Evolutionary conservation across 805 yeast genomes (phyloP), one percentile per base, ranked within the genome.

Genomic region (Pichia thaimueangensis): DNA sequence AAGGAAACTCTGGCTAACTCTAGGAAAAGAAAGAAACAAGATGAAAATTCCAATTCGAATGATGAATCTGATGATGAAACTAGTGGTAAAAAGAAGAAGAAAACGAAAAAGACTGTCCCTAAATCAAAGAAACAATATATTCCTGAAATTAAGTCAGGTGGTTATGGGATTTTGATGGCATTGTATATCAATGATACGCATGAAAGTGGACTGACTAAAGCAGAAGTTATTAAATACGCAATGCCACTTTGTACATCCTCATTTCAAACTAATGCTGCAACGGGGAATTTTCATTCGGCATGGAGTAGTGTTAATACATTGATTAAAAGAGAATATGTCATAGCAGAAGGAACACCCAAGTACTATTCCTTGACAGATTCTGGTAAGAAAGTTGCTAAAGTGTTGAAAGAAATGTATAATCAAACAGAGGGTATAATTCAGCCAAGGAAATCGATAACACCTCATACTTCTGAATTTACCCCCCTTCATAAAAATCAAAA

Each of bases 131-230:
- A 55, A 34, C 67, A 62, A 29, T 87, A 84, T 58, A 70, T 87
- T 0, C 97, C 97, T 0, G 70, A 68, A 37, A 76, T 78, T 47
- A 64, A 89, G 28, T 78, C 93, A 0, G 96, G 96, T 1, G 94
- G 85, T 0, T 89, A 85, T 64, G 95, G 93, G 0, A 82, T 88
- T 8, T 53, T 88, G 16, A 47, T 86, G 16, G 80, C 80, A 0
- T 61, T 88, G 3, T 63, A 69, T 38, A 67, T 74, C 35, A 58
- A 56, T 22, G 87, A 80, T 52, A 58, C 62, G 4, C 52, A 60
- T 2, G 59, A 69, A 17, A 54, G 59, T n/a, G 95, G 96, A 0
- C 54, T 85, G 52, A 69, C 80, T 4, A 82, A 77, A 54, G 76
- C 74, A 10, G 82, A 76, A 30, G 71, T 88, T 6, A 64, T 74